Evolutionary conservation across 768 basidiomycete genomes (phyloP), one percentile per base, ranked within the genome.

Genomic region (Gloeophyllum trabeum): DNA sequence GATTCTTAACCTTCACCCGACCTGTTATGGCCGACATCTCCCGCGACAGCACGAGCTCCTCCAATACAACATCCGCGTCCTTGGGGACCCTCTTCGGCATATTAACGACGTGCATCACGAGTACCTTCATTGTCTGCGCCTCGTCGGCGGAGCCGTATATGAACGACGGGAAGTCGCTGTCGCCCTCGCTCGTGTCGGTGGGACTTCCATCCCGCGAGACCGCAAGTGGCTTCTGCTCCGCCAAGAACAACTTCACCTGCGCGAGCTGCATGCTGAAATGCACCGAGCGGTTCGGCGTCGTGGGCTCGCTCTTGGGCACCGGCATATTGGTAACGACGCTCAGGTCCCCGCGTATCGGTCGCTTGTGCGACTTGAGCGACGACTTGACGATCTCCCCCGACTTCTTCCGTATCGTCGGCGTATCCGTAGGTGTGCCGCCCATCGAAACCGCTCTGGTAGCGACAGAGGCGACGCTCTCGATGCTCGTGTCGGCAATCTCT

Each of bases 211-310:
- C 82, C 36, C 94, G 76, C 10, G 83, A 88, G 14, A 99, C 94
- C 1, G 93, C 92, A 5, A 88, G 71, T 4, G 94, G 94, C 56
- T 91, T 91, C 61, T 98, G 94, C 62, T 91, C 87, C 10, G 93
- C 81, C 43, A 93, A 68, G 67, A 98, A 98, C 37, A 93, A 73
- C 61, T 93, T 93, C 47, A 98, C 87, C 43, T 90, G 87, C 60
- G 96, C 94, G 41, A 97, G 75, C 55, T 92, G 77, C 4, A 81
- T 59, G 62, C 94, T 88, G 47, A 99, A 99, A 54, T 96, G 90
- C 6, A 99, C 94, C 20, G 78, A 80, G 58, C 96, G 93, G 48
- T 69, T 79, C 0, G 93, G 93, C 2, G 91, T 92, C 2, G 64
- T 69, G 0, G 94, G 94, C 44, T 79, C 85, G 58, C 84, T 89